Evolutionary conservation across 192 early-diverging fungal species (phyloP).

Genomic region (Coemansia biformis): DNA sequence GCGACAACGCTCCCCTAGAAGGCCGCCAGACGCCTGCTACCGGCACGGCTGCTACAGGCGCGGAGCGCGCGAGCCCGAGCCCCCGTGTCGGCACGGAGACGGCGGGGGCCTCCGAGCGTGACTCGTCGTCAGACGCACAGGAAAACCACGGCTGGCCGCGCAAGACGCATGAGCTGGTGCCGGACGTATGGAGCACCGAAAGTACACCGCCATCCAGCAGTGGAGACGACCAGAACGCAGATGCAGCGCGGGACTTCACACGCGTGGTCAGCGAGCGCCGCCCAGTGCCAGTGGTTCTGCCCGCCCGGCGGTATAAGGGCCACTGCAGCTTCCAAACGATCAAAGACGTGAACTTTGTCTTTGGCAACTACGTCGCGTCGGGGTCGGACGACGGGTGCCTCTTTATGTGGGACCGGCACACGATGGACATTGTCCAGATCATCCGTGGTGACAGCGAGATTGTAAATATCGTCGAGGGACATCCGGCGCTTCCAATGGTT

Average conservation of each 20-base stretch:
- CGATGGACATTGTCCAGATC: constrained; percentile 57
- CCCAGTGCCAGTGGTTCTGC: constrained; percentile 22
- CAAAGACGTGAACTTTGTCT: constrained; percentile 71
- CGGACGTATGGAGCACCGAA: background rate
- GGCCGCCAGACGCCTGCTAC: no score
- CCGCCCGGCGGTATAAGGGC: constrained; percentile 23
- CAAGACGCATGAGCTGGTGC: constrained; percentile 17
- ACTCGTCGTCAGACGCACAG: background rate
- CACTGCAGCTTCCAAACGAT: constrained; percentile 53
- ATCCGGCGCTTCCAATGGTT: constrained; percentile 54
- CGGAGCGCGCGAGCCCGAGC: no score
- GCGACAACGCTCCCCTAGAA: no score
- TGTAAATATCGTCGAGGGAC: constrained; percentile 56
- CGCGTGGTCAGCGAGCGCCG: no score
- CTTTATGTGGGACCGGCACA: constrained; percentile 62
- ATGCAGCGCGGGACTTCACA: background rate
- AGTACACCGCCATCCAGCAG: background rate
- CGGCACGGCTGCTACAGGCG: no score
- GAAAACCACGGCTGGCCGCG: constrained; percentile 15
- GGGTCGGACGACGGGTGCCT: constrained; percentile 73
- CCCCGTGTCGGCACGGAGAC: no score
- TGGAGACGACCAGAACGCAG: background rate
- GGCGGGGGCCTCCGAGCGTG: background rate
- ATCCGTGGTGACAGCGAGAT: constrained; percentile 61
- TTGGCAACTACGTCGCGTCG: constrained; percentile 64